Evolutionary conservation across 2,329 filamentous ascomycete genomes (phyloP), one percentile per base, ranked within the genome.

Genomic region (Rutstroemia sp.): DNA sequence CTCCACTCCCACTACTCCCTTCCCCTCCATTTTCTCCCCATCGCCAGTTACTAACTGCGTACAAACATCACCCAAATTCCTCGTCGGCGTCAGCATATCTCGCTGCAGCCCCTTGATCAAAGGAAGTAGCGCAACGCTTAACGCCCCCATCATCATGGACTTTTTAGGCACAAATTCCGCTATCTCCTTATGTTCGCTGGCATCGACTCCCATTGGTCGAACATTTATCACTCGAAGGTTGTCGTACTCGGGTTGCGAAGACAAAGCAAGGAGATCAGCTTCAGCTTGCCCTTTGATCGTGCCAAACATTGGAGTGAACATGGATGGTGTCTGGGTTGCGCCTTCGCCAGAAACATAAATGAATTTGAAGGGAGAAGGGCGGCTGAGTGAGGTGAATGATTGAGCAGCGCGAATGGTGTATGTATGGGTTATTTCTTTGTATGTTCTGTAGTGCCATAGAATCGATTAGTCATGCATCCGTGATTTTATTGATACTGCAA

Each of bases 241-340:
- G 0, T 75, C 71, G 46, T 74, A 74, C 2, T 69, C 69, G 2
- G 55, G 58, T 30, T 72, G 70, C 14, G 71, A 67, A 45, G 53
- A 18, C 14, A 89, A 69, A 0, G 76, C 74, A 1, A 85, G 74
- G 1, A 92, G 75, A 1, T 73, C 70, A 1, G 74, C 61, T 70
- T 92, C 88, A 0, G 81, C 79, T 66, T 82, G 76, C 12, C 87
- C 88, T 69, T 92, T 91, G 55, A 87, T 76, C 12, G 77, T 74
- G 1, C 75, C 83, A 64, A 81, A 90, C 46, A 81, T 70, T 18
- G 77, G 69, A 0, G 84, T 79, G 63, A 84, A 77, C 4, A 69
- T 67, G 3, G 78, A 77, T 0, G 85, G 86, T 1, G 71, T 71
- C 18, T 77, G 77, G 1, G 82, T 85, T 0, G 84, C 79, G 23